Base-by-base conservation (phyloP, 768 basidiomycete species). In the Leucosporidium scottii region DNA sequence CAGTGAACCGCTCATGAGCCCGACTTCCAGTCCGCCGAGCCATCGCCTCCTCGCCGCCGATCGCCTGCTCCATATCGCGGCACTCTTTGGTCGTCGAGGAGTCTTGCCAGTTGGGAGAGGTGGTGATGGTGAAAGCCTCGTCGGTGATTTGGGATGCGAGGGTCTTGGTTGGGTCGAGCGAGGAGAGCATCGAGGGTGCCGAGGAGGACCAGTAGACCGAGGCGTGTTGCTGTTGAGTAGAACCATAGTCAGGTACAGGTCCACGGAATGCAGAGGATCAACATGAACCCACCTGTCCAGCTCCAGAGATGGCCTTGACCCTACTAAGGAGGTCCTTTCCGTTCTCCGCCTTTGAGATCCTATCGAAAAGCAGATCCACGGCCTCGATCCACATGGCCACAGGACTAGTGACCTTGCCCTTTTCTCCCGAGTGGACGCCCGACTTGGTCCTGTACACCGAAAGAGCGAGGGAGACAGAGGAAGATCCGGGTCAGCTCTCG, bases 31-130 rank as follows among this genome's bases (percentile, higher is more conserved):
- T 88, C 18, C 87, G 78, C 75, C 88, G 84, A 13, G 90, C 86
- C 12, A 93, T 80, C 8, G 78, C 83, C 67, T 88, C 87, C 0
- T 87, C 78, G 7, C 89, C 89, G 48, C 90, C 90, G 15, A 88
- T 79, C 48, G 80, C 82, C 0, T 80, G 82, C 74, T 91, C 88
- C 53, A 93, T 79, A 66, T 81, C 82, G 64, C 79, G 79, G 75
- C 91, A 93, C 72, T 92, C 89, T 53, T 79, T 78, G 0, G 85
- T 86, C 0, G 90, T 92, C 0, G 89, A 91, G 1, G 89, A 90
- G 78, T 93, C 91, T 77, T 93, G 90, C 91, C 91, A 93, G 75
- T 92, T 92, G 15, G 90, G 90, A 5, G 87, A 84, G 69, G 82
- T 82, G 2, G 81, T 81, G 18, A 85, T 78, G 9, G 89, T 85